These are phyloP conservation scores for Coemansia sp. DNA, from an alignment of 192 early-diverging fungal species.

Conservation along the genomic window DNA sequence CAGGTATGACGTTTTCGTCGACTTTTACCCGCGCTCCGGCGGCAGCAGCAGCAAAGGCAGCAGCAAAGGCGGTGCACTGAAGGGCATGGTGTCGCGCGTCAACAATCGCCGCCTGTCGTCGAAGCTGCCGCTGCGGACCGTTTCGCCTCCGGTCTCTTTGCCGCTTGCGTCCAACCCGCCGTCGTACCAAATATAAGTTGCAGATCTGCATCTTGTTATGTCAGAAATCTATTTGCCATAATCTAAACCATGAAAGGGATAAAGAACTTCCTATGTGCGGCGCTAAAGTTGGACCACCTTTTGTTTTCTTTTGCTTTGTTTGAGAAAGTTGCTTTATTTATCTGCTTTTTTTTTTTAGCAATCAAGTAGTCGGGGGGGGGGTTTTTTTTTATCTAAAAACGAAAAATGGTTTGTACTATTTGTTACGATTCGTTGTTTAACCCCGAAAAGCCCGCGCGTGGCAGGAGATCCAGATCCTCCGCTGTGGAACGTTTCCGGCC, in stretches of 20 bases:
- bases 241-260: no score
- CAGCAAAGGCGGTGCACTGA: background rate
- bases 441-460: background rate
- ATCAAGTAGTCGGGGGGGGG: no score
- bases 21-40: constrained; percentile 14
- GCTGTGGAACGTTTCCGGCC: background rate
- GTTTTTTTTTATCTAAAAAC: no score
- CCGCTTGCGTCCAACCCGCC: background rate
- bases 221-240: no score
- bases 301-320: no score
- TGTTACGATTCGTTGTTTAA: constrained; percentile 1
- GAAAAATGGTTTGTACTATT: background rate
- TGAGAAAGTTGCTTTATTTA: no score
- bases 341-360: no score
- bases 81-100: background rate
- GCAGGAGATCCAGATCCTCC: background rate
- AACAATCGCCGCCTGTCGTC: background rate
- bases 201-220: no score
- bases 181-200: background rate
- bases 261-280: no score
- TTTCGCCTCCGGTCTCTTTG: background rate
- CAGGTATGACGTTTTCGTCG: constrained; percentile 18
- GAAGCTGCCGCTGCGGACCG: background rate
- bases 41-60: background rate
- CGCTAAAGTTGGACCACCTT: no score